phyloP scores from a whole-genome alignment of 2,329 filamentous ascomycete genomes.

The Colletotrichum filicis region DNA sequence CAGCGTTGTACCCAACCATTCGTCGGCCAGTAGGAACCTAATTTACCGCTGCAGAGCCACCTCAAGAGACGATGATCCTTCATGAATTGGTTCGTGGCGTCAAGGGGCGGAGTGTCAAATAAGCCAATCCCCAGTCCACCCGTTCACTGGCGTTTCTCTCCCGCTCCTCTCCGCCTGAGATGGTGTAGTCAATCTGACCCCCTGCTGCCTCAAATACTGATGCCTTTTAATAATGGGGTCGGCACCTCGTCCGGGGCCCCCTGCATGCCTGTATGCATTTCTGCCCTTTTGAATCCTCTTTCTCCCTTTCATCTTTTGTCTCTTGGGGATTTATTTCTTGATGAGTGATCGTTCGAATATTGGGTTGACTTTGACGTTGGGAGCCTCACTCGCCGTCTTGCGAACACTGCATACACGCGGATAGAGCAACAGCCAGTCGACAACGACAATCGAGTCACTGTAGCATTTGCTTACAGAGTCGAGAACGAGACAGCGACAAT shows the following conservation, averaged over 20 bases:
- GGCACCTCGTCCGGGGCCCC: not conserved
- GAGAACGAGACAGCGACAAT: not conserved
- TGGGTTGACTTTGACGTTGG: not conserved
- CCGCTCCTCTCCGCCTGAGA: slow-evolving; percentile 20
- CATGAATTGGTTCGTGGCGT: slow-evolving; percentile 10
- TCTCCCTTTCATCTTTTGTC: not conserved
- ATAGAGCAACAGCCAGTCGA: not conserved
- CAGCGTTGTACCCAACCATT: slow-evolving; percentile 3
- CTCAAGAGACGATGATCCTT: slow-evolving; percentile 20
- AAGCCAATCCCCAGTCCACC: not conserved
- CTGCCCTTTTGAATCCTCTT: not conserved
- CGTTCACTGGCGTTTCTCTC: not conserved
- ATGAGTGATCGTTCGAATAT: not conserved
- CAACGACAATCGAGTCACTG: not conserved
- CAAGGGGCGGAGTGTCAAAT: slow-evolving; percentile 11
- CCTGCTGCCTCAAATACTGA: not conserved
- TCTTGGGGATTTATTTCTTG: not conserved
- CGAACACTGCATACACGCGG: not conserved
- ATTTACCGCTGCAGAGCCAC: slow-evolving; percentile 4
- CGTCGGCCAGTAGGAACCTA: slow-evolving; percentile 3
- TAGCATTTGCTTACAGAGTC: not conserved
- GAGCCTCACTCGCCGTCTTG: not conserved
- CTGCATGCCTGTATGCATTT: not conserved
- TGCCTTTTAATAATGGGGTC: slow-evolving; percentile 7
- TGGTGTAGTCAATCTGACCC: slow-evolving; percentile 12